Base-by-base conservation (phyloP, 2,329 filamentous ascomycete genomes). In the Cytospora paraplurivora region DNA sequence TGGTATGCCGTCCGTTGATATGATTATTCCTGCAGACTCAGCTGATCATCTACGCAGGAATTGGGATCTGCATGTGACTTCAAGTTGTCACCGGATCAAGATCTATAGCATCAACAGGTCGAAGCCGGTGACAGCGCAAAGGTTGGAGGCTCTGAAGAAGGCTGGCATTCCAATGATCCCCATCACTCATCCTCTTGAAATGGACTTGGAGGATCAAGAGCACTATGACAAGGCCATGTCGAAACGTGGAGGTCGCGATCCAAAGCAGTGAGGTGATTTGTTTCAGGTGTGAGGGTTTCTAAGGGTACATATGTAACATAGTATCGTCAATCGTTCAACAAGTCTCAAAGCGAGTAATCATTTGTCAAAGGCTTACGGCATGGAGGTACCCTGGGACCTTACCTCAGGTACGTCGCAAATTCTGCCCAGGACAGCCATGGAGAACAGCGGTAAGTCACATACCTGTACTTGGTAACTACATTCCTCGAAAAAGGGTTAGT, bases 21-120 rank as follows among this genome's bases (percentile, higher is more conserved):
- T 11, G 2, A 8, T 32, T 1, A n/a, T 15, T 12, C 8, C 10
- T 15, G 13, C 8, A 15, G 32, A 38, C 12, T 1, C 10, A n/a
- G 15, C 49, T 54, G 17, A 63, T 32, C 6, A 19, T 57, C 66
- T 60, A 13, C 13, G 34, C 41, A 70, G 79, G 81, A 89, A 89
- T 69, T 89, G 85, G 85, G 86, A 83, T 17, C 73, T 89, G 21
- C 87, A 89, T 69, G 85, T 89, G 4, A 89, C 86, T 0, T 84
- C 80, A 7, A 85, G 81, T 0, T 86, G 83, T 62, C 87, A 89
- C 66, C 78, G 85, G 1, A 78, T 89, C 68, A 82, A 79, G 57
- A 73, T 88, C 7, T 89, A 88, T 72, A 88, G 85, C 68, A 80
- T 89, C 59, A 89, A 89, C 73, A 79, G 75, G 68, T 76, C 73